Conservation (phyloP, 768 basidiomycete genomes). For the Collybia mongolica region DNA sequence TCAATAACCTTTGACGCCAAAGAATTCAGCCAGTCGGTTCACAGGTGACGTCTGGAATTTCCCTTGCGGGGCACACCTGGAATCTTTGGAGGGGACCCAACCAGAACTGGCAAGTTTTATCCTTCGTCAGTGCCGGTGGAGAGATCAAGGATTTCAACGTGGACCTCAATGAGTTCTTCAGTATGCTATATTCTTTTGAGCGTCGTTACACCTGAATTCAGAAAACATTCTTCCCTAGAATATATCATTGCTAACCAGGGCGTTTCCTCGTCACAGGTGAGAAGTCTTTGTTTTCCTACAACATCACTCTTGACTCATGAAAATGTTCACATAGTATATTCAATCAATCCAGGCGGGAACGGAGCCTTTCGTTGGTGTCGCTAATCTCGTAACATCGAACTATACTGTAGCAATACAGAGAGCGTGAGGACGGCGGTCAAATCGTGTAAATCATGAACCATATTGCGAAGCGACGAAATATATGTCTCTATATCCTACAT, state of each 20-base stretch:
- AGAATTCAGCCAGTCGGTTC: conserved; percentile 60
- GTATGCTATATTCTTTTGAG: conserved; percentile 28
- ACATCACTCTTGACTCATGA: neutral
- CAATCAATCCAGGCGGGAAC: conserved; percentile 57
- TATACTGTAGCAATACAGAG: conserved; percentile 2
- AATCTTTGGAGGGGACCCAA: conserved; percentile 56
- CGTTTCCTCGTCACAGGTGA: conserved; percentile 45
- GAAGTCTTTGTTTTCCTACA: conserved; percentile 2
- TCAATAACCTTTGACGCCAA: neutral
- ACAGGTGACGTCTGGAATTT: conserved; percentile 38
- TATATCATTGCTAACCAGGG: conserved; percentile 47
- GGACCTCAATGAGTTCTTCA: conserved; percentile 55
- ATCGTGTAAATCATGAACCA: too few relatives aligned
- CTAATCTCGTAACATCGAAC: conserved; percentile 36
- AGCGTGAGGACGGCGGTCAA: too few relatives aligned
- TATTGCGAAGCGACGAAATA: too few relatives aligned
- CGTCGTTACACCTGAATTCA: neutral
- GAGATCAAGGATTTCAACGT: conserved; percentile 50
- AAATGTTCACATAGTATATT: conserved; percentile 34
- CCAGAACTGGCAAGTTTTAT: conserved; percentile 53
- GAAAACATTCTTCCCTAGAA: conserved; percentile 22
- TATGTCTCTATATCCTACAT: too few relatives aligned
- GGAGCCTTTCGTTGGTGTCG: conserved; percentile 52
- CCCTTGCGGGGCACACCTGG: conserved; percentile 51
- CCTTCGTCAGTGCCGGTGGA: conserved; percentile 48